Percentiles rank a stretch among this genome's conserved stretches.
Evolutionary conservation across 2,329 filamentous ascomycete species (phyloP).

Genomic region (Aureobasidium sp.): DNA sequence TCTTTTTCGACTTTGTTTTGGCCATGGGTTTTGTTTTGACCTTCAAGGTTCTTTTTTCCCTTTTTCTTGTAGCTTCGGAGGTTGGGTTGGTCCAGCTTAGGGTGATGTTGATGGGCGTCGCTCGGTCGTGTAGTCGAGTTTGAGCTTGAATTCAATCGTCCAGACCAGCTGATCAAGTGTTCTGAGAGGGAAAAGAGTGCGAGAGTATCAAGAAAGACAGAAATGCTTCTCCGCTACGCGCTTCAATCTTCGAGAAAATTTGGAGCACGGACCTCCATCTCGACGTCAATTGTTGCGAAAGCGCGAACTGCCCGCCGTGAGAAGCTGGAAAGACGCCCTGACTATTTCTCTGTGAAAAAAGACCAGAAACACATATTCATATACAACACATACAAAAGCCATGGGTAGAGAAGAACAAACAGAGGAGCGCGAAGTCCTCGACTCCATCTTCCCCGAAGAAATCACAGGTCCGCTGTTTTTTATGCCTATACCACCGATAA

Average conservation of each 20-base stretch:
- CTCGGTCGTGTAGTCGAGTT: background rate
- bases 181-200: background rate
- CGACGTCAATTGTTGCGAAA: background rate
- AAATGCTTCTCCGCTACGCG: conserved; percentile 1
- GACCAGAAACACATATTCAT: background rate
- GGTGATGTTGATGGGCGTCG: background rate
- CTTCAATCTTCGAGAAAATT: background rate
- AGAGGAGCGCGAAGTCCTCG: conserved; percentile 94
- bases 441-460: conserved; percentile 97
- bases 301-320: background rate
- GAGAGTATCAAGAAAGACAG: background rate
- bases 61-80: background rate
- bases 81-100: background rate
- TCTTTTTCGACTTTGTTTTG: conserved; percentile 43
- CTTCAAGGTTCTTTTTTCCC: background rate
- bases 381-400: conserved; percentile 8
- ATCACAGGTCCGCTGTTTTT: conserved; percentile 60
- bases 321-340: background rate
- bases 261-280: background rate
- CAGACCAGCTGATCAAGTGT: background rate
- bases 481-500: background rate
- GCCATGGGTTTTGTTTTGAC: conserved; percentile 30
- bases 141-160: background rate
- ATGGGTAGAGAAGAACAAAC: conserved; percentile 71
- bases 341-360: background rate